phyloP scores from a whole-genome alignment of 2,329 filamentous ascomycete species.

The Fusarium bulbicola region DNA sequence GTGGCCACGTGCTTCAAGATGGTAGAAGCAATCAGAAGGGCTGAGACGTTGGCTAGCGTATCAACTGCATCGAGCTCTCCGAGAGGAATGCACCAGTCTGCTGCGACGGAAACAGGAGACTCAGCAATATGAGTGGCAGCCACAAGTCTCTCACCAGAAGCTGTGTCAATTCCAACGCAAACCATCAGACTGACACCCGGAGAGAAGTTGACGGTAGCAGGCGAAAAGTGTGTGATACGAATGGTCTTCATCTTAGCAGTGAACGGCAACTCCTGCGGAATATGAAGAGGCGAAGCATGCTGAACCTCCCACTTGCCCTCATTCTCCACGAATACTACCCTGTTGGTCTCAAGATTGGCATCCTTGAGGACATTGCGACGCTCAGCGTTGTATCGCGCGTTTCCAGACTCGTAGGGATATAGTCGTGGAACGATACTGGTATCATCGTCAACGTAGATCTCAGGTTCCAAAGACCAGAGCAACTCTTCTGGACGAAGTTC shows the following conservation, averaged over 20 bases:
- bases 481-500: neutral
- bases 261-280: rapidly evolving
- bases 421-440: neutral
- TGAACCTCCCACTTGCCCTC: neutral
- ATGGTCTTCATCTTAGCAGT: neutral
- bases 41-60: neutral
- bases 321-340: too few relatives aligned
- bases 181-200: rapidly evolving
- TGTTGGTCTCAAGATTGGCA: rapidly evolving
- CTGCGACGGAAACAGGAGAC: neutral
- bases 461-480: conserved; percentile 9
- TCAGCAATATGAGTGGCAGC: neutral
- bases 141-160: too few relatives aligned
- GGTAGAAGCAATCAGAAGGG: rapidly evolving
- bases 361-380: neutral
- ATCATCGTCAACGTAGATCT: neutral
- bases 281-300: neutral
- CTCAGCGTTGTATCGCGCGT: neutral
- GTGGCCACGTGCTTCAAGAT: rapidly evolving
- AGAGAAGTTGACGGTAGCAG: rapidly evolving
- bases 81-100: neutral
- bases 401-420: neutral
- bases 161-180: too few relatives aligned
- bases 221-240: neutral
- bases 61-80: neutral